phyloP scores from a whole-genome alignment of 148 eudicot genomes.

The Beta vulgaris region DNA sequence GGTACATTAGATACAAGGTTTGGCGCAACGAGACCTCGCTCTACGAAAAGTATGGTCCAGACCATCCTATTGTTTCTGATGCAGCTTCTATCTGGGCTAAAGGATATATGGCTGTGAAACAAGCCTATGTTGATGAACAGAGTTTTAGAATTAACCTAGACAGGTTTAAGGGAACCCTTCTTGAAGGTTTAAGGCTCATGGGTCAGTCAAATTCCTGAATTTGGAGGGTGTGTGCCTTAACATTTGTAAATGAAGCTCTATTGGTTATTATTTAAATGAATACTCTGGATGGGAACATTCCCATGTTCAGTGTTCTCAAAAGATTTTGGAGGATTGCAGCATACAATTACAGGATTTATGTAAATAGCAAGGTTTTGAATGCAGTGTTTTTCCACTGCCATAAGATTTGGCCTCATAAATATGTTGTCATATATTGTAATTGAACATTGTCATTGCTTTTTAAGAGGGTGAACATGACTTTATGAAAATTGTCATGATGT shows the following conservation, averaged over 20 bases:
- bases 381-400: no score
- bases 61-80: constrained; percentile 44
- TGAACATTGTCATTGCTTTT: background rate
- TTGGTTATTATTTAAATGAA: background rate
- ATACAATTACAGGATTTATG: background rate
- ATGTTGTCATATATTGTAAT: background rate
- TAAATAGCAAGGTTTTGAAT: constrained; percentile 4
- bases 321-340: constrained; percentile 7
- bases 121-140: constrained; percentile 49
- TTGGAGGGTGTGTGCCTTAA: background rate
- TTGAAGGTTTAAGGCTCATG: constrained; percentile 45
- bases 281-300: background rate
- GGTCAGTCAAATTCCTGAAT: constrained; percentile 17
- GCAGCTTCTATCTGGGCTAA: constrained; percentile 29
- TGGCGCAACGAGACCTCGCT: constrained; percentile 60
- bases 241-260: constrained; percentile 11
- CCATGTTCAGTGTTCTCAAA: constrained; percentile 6
- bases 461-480: background rate
- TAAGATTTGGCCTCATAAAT: background rate
- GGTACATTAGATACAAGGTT: constrained; percentile 54
- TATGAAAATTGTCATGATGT: background rate
- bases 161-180: constrained; percentile 43
- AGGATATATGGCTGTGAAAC: constrained; percentile 41
- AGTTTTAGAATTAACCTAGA: constrained; percentile 39
- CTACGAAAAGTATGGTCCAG: constrained; percentile 32